Evolutionary conservation across 306 rosid genomes (phyloP).

Genomic region (Quercus aquifolioides): DNA sequence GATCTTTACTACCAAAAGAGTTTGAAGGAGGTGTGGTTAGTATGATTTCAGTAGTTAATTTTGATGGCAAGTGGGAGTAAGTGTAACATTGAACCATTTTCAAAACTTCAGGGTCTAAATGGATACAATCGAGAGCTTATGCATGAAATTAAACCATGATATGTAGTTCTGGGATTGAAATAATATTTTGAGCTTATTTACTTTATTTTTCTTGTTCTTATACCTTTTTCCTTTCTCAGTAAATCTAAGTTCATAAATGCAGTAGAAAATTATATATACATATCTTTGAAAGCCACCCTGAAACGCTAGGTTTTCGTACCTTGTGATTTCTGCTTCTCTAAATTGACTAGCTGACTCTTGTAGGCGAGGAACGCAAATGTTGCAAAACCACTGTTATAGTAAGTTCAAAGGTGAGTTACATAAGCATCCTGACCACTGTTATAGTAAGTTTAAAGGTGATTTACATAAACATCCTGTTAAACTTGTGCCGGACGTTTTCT

Average conservation of each 20-base stretch:
- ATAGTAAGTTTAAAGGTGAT: conserved; percentile 37
- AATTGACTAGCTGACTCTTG: background rate
- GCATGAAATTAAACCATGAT: too few relatives aligned
- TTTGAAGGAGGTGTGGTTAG: too few relatives aligned
- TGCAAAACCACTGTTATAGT: conserved; percentile 35
- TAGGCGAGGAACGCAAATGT: conserved; percentile 34
- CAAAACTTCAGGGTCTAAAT: too few relatives aligned
- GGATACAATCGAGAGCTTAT: too few relatives aligned
- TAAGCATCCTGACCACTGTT: conserved; percentile 11
- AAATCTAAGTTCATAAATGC: background rate
- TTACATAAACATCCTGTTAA: background rate
- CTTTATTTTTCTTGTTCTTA: background rate
- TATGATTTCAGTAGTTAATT: too few relatives aligned
- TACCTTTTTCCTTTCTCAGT: background rate
- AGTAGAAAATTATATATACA: too few relatives aligned
- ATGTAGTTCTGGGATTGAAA: too few relatives aligned
- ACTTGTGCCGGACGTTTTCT: conserved; percentile 2
- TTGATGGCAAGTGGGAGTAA: too few relatives aligned
- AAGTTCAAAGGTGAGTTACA: conserved; percentile 32
- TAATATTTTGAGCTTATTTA: background rate
- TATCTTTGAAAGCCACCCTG: too few relatives aligned
- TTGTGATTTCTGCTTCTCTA: background rate
- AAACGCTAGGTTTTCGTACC: background rate
- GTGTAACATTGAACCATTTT: too few relatives aligned
- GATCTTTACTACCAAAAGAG: too few relatives aligned